phyloP scores from a whole-genome alignment of 2,329 filamentous ascomycete genomes.

The Dissoconium aciculare region DNA sequence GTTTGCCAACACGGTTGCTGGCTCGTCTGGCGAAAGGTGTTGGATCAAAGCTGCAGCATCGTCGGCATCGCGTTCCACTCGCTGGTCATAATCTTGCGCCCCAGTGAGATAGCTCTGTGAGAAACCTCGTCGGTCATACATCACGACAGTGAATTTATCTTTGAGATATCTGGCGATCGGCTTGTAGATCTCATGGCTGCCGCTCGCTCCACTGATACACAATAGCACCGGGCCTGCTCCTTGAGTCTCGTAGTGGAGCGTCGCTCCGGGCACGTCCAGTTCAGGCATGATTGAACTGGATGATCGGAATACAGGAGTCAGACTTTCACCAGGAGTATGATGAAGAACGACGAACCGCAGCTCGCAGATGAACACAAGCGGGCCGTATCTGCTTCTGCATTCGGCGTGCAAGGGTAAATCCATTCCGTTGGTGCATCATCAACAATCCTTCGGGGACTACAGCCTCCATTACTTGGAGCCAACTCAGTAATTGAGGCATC shows the following conservation, averaged over 20 bases:
- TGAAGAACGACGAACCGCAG: too few relatives aligned
- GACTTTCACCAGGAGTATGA: too few relatives aligned
- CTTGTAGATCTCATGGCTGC: constrained; percentile 17
- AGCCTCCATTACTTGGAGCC: too few relatives aligned
- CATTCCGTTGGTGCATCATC: too few relatives aligned
- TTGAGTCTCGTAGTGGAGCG: constrained; percentile 19
- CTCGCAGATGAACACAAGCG: too few relatives aligned
- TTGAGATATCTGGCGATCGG: constrained; percentile 13
- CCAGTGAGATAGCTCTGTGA: constrained; percentile 9
- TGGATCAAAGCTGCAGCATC: constrained; percentile 16
- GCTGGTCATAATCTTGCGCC: constrained; percentile 17
- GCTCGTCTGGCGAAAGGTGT: constrained; percentile 7
- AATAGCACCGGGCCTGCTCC: constrained; percentile 20
- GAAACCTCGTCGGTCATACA: constrained; percentile 19
- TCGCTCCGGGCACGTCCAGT: constrained; percentile 18
- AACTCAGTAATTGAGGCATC: too few relatives aligned
- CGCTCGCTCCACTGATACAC: constrained; percentile 22
- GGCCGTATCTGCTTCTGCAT: too few relatives aligned
- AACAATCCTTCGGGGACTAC: too few relatives aligned
- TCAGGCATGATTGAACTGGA: constrained; percentile 7
- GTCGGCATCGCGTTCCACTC: constrained; percentile 20
- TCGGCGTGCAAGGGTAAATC: too few relatives aligned
- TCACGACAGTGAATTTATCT: constrained; percentile 17
- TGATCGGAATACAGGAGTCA: too few relatives aligned
- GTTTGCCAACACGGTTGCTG: constrained; percentile 9